Conservation (phyloP, 768 basidiomycete species). For the Boletus subcaerulescens region DNA sequence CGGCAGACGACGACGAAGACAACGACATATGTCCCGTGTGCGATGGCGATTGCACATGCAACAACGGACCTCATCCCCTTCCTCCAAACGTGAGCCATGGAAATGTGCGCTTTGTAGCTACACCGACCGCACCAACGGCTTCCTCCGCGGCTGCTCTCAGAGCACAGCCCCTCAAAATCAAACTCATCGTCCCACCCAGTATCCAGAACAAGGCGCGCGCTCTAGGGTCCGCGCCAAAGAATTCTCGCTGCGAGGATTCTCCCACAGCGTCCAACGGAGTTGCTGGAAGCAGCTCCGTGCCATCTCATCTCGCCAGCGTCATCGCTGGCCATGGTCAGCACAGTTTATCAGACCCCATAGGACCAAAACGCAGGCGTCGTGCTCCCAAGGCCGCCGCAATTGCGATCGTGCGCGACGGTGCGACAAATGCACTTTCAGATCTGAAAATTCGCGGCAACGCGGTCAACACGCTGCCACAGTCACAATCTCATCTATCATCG, state of each 20-base stretch:
- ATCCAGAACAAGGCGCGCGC: slow-evolving; percentile 45
- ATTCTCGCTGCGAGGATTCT: slow-evolving; percentile 21
- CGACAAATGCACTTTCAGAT: slow-evolving; percentile 15
- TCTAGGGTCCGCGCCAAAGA: slow-evolving; percentile 27
- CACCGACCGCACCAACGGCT: slow-evolving; percentile 37
- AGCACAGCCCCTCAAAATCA: slow-evolving; percentile 59
- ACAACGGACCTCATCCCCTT: slow-evolving; percentile 41
- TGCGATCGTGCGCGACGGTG: slow-evolving; percentile 32
- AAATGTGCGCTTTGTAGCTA: slow-evolving; percentile 37
- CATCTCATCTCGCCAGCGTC: slow-evolving; percentile 10
- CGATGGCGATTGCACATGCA: slow-evolving; percentile 86
- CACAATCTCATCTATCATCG: slow-evolving; percentile 36
- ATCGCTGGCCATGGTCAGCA: slow-evolving; percentile 28
- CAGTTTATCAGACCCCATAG: slow-evolving; percentile 11
- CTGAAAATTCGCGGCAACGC: slow-evolving; percentile 31
- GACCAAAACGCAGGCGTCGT: slow-evolving; percentile 52
- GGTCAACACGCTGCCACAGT: slow-evolving; percentile 34
- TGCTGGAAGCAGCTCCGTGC: slow-evolving; percentile 27
- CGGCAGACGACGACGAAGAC: slow-evolving; percentile 67
- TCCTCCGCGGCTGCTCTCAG: slow-evolving; percentile 30
- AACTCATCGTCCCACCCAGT: slow-evolving; percentile 60
- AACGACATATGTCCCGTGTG: slow-evolving; percentile 87
- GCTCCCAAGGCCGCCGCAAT: slow-evolving; percentile 48
- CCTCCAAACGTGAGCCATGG: slow-evolving; percentile 32
- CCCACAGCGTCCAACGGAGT: slow-evolving; percentile 39